Evolutionary conservation across 2,329 filamentous ascomycete genomes (phyloP), one percentile per base, ranked within the genome.

Genomic region (Aspergillus piperis): DNA sequence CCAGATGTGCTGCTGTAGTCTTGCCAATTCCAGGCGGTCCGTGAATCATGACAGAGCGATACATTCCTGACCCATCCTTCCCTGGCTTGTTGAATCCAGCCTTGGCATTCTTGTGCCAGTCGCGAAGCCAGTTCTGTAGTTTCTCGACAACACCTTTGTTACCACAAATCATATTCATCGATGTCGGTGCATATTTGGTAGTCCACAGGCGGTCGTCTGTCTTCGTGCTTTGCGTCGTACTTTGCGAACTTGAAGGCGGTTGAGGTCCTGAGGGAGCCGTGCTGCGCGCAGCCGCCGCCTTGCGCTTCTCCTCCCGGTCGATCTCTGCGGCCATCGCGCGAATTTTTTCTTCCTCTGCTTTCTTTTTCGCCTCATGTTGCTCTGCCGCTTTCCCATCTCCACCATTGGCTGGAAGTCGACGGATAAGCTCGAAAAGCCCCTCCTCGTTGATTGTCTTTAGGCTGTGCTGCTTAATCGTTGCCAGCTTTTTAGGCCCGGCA

Each of bases 21-120:
- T 99, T 99, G 67, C 95, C 95, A 66, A 99, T 96, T 17, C 95
- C 95, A 30, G 95, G 95, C 15, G 95, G 94, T 0, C 95, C 95
- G 66, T 96, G 93, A 57, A 99, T 89, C 73, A 98, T 96, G 66
- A 98, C 88, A n/a, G 94, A 91, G 64, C 95, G 88, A 69, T 90
- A 90, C 0, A 84, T 84, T 36, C 94, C 94, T 73, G 88, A 88
- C 1, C 93, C 95, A 75, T 98, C 93, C 8, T 90, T 84, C 0
- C 95, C 95, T 61, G 88, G 86, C 69, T 88, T 86, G 73, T 92
- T 89, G 77, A 99, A 99, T 54, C 90, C 83, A 62, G 86, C 89
- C 72, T 90, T 92, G 59, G 91, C 89, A 58, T 86, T 87, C 73
- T 90, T 90, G 19, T 86, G 86, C 87, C 94, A 99, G 64, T 88